Evolutionary conservation across 1,284 basidiomycete species (phyloP), one percentile per base, ranked within the genome.

Genomic region (Austroboletus olivaceoglutinosus): DNA sequence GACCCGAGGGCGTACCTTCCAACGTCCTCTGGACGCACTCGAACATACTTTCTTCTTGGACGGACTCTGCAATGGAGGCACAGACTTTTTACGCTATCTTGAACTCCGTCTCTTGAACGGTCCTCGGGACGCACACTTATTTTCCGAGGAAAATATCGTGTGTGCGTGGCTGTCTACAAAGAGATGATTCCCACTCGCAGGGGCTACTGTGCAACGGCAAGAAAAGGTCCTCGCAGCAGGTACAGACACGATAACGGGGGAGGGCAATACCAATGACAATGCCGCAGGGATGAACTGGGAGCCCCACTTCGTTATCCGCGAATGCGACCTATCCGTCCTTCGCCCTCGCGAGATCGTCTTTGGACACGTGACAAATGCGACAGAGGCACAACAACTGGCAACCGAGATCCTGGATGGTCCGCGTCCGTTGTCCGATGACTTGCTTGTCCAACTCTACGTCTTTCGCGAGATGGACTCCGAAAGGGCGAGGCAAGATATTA

Each of bases 151-250:
- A 25, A 25, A 25, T 8, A 25, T 25, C 23, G 23, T 25, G 23
- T 8, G 23, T 25, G 4, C 23, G 8, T 25, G 23, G 23, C 8
- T 25, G 23, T 25, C 23, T 8, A 25, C 23, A 25, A 25, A n/a
- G 59, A 64, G 15, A 38, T 47, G 59, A n/a, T 59, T 47, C 38
- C 59, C 61, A 0, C 61, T 61, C 23, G 40, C 43, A 3, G 59
- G 57, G n/a, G 61, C 61, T 11, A 45, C 21, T 15, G 36, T 60
- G 22, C 23, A 8, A 25, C 23, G 23, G 23, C 43, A 22, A 15
- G 34, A 25, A 25, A 25, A 25, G 8, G 23, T 4, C 23, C 23
- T 4, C 23, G 4, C 23, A 25, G 23, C 23, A 25, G 8, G 36
- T 7, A 8, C 18, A 25, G 23, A 25, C 23, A 4, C 23, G 23